A percentile compares a stretch with the other conserved stretches of the same genome.
Conservation (phyloP, 1,284 basidiomycete species). For the Leccinum huronense region DNA sequence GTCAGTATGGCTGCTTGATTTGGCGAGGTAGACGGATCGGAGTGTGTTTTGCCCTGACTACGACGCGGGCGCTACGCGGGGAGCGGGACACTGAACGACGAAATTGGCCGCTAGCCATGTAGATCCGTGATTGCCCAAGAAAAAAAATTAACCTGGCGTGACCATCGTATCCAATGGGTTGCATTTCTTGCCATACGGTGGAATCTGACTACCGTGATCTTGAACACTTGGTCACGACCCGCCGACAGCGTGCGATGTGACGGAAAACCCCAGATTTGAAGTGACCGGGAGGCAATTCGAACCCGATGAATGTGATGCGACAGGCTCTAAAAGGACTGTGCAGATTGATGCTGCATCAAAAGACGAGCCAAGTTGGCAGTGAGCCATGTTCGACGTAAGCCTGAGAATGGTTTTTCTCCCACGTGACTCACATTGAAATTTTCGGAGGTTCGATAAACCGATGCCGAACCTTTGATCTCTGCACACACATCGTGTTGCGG, state of each 20-base stretch:
- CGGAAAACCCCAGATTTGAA: background rate
- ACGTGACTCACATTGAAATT: background rate
- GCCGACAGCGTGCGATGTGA: background rate
- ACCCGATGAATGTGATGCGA: background rate
- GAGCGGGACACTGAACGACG: background rate
- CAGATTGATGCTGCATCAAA: constrained; percentile 13
- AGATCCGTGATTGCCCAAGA: background rate
- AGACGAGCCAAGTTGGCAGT: constrained; percentile 15
- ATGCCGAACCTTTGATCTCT: background rate
- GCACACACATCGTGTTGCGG: background rate
- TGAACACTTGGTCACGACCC: no score
- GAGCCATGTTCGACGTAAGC: background rate
- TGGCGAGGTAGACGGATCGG: background rate
- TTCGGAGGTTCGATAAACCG: background rate
- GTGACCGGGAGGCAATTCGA: background rate
- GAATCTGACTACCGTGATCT: background rate
- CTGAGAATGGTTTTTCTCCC: background rate
- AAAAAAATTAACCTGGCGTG: background rate
- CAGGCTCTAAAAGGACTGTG: background rate
- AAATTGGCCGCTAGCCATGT: background rate
- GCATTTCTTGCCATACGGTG: background rate
- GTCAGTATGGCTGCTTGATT: constrained; percentile 1
- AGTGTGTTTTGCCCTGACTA: constrained; percentile 19
- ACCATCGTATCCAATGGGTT: background rate
- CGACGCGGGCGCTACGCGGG: background rate